Conservation (phyloP, 257 asterid species). For the Nicotiana otophora region DNA sequence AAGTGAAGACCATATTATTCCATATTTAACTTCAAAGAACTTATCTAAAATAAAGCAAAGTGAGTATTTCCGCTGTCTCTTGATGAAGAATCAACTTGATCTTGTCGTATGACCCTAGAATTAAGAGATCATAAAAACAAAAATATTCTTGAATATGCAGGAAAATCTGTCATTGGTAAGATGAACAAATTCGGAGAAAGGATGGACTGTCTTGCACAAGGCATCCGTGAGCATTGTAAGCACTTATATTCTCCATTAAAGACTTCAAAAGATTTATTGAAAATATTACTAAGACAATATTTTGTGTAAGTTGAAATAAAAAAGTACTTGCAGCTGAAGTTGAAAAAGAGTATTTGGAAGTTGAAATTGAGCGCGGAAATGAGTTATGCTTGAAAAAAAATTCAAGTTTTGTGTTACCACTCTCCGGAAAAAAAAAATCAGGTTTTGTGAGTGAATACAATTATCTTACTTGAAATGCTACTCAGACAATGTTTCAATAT, state of each 20-base stretch:
- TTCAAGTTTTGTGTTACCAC: not conserved
- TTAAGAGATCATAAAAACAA: not conserved
- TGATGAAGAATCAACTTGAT: not conserved
- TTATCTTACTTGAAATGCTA: not conserved
- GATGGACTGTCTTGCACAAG: conserved; percentile 34
- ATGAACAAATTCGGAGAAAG: conserved; percentile 18
- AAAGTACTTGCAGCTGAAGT: not conserved
- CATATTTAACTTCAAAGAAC: not conserved
- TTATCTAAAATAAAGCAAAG: not conserved
- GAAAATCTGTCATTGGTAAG: conserved; percentile 3
- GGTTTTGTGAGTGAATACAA: not conserved
- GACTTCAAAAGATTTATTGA: not conserved
- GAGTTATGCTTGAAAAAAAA: not conserved
- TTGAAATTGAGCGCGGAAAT: not conserved
- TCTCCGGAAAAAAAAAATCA: too few relatives aligned
- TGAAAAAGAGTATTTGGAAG: not conserved
- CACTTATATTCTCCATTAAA: not conserved
- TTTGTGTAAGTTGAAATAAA: not conserved
- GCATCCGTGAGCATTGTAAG: conserved; percentile 43
- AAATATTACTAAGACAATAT: not conserved
- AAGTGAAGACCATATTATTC: not conserved
- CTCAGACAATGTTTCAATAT: not conserved
- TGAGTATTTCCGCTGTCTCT: not conserved
- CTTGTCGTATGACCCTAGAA: not conserved
- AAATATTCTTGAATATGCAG: not conserved